These are phyloP conservation scores for Lachnellula arida DNA, from an alignment of 2,329 filamentous ascomycete species.

Conservation along the genomic window DNA sequence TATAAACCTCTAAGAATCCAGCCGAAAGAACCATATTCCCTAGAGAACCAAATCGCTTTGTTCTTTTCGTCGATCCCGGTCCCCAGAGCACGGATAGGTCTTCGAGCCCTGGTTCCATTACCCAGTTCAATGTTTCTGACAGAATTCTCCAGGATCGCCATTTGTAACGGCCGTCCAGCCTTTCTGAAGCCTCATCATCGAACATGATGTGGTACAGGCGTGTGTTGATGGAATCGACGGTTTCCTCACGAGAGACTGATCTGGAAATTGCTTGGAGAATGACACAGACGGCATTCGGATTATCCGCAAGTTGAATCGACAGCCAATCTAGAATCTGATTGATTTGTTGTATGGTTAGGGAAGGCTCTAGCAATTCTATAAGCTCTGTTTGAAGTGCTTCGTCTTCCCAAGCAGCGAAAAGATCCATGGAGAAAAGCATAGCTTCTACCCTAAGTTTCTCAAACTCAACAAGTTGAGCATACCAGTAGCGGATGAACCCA, in stretches of 20 bases:
- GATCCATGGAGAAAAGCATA: background rate
- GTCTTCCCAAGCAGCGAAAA: slow-evolving; percentile 31
- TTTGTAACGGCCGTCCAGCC: slow-evolving; percentile 24
- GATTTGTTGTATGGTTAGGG: slow-evolving; percentile 36
- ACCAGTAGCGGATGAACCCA: slow-evolving; percentile 38
- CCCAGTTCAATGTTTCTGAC: slow-evolving; percentile 20
- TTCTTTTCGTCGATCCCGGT: background rate
- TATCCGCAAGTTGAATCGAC: slow-evolving; percentile 20
- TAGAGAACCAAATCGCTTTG: slow-evolving; percentile 19
- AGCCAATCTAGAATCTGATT: slow-evolving; percentile 35
- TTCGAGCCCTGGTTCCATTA: slow-evolving; percentile 12
- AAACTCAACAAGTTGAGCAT: slow-evolving; percentile 26
- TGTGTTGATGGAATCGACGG: slow-evolving; percentile 30
- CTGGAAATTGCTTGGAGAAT: slow-evolving; percentile 37
- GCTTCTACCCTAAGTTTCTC: slow-evolving; percentile 23
- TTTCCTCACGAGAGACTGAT: slow-evolving; percentile 34
- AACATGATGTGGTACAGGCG: slow-evolving; percentile 33
- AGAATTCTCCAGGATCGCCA: slow-evolving; percentile 30
- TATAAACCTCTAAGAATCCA: background rate
- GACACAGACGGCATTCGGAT: slow-evolving; percentile 29
- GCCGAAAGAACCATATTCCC: background rate
- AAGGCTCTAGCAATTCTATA: slow-evolving; percentile 32
- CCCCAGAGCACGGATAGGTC: slow-evolving; percentile 21
- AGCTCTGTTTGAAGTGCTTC: slow-evolving; percentile 26
- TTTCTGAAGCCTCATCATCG: slow-evolving; percentile 17